Percentiles rank a stretch among this genome's conserved stretches.
Evolutionary conservation across 148 eudicot species (phyloP).

Genomic region (Amaranthus hypochondriacus): DNA sequence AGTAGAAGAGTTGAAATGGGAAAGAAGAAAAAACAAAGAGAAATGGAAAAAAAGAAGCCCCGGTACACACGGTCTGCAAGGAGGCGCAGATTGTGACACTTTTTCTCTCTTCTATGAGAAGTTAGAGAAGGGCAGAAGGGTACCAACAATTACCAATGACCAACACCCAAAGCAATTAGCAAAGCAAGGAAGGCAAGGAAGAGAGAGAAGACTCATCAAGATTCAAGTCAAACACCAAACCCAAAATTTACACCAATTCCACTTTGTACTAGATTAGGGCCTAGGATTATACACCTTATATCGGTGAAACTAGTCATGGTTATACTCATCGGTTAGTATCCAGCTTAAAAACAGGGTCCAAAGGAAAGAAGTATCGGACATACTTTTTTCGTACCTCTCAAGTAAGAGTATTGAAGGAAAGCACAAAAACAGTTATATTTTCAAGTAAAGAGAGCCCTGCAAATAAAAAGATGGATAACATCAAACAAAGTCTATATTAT

Average conservation of each 20-base stretch:
- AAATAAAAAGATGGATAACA: too few species aligned
- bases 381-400: too few species aligned
- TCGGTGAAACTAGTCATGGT: too few species aligned
- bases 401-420: too few species aligned
- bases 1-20: neutral
- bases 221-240: slow-evolving; percentile 20
- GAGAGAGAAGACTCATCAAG: neutral
- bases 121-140: neutral
- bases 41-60: neutral
- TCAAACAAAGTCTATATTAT: too few species aligned
- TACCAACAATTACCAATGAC: too few species aligned
- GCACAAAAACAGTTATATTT: too few species aligned
- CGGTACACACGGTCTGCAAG: slow-evolving; percentile 18
- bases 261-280: neutral
- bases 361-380: too few species aligned
- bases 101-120: neutral
- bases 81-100: neutral
- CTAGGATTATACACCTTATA: too few species aligned
- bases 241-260: slow-evolving; percentile 13
- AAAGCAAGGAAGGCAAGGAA: neutral
- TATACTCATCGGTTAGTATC: too few species aligned
- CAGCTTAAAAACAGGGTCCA: too few species aligned
- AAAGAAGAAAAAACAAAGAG: neutral
- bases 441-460: too few species aligned
- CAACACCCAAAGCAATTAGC: neutral